Conservation (phyloP, 257 asterid genomes). For the Ballota nigra region DNA sequence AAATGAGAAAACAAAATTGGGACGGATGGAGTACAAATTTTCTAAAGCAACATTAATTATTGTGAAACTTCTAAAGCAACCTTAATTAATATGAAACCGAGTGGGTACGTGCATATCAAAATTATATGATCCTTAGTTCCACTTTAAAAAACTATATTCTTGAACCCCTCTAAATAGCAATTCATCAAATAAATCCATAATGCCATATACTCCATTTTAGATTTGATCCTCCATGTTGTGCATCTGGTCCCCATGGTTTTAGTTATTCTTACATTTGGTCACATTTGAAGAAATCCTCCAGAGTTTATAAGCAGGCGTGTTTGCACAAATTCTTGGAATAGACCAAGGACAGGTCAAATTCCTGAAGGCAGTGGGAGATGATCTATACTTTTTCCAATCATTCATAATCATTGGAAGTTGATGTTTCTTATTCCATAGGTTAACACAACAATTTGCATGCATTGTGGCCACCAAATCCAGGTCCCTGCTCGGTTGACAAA, state of each 20-base stretch:
- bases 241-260: neutral
- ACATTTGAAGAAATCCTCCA: no score
- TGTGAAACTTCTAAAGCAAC: no score
- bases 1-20: no score
- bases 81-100: no score
- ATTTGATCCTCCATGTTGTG: neutral
- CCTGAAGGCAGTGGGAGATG: constrained; percentile 9
- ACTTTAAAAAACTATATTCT: neutral
- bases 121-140: no score
- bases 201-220: neutral
- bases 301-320: neutral
- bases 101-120: no score
- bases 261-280: neutral
- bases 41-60: no score
- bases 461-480: constrained; percentile 45
- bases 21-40: no score
- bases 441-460: constrained; percentile 67
- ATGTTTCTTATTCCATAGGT: constrained; percentile 45
- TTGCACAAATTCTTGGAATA: neutral
- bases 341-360: constrained; percentile 24
- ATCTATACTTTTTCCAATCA: constrained; percentile 44
- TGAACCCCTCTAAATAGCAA: neutral
- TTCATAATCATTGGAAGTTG: constrained; percentile 39
- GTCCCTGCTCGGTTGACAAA: constrained; percentile 49
- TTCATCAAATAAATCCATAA: neutral